Percentiles rank a stretch among this genome's conserved stretches.
phyloP scores from a whole-genome alignment of 139 green algal genomes.

The Nannochloris sp. region DNA sequence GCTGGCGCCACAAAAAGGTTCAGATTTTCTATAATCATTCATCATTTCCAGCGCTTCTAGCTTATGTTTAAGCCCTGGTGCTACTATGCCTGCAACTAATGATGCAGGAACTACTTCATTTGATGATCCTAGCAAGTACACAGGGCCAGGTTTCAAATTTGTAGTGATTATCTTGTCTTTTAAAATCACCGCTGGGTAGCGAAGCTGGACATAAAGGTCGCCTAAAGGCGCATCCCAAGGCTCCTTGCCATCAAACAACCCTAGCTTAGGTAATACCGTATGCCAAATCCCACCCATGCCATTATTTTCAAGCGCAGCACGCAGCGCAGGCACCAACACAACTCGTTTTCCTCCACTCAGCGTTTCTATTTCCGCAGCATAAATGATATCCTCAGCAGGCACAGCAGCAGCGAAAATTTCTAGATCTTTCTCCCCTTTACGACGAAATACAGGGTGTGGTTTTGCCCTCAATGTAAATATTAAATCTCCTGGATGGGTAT shows the following conservation, averaged over 20 bases:
- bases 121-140: conserved; percentile 11
- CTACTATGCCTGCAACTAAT: conserved; percentile 7
- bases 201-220: conserved; percentile 6
- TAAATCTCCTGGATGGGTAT: conserved; percentile 29
- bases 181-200: conserved; percentile 19
- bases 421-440: conserved; percentile 11
- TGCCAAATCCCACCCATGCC: conserved; percentile 20
- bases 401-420: conserved; percentile 15
- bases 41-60: conserved; percentile 1
- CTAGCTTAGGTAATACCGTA: conserved; percentile 4
- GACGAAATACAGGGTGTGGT: conserved; percentile 18
- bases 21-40: not conserved
- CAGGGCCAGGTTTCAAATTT: not conserved
- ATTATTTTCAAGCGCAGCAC: not conserved
- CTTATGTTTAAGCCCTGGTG: conserved; percentile 5
- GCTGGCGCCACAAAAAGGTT: too few relatives aligned
- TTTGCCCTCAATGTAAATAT: conserved; percentile 19
- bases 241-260: conserved; percentile 19
- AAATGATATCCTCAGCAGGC: not conserved
- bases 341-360: not conserved
- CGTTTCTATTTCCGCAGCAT: not conserved
- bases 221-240: conserved; percentile 21
- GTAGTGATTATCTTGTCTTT: not conserved
- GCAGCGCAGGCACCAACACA: not conserved
- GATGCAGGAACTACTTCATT: not conserved